These are phyloP conservation scores for Podila clonocystis DNA, from an alignment of 192 early-diverging fungal species.

Conservation along the genomic window DNA sequence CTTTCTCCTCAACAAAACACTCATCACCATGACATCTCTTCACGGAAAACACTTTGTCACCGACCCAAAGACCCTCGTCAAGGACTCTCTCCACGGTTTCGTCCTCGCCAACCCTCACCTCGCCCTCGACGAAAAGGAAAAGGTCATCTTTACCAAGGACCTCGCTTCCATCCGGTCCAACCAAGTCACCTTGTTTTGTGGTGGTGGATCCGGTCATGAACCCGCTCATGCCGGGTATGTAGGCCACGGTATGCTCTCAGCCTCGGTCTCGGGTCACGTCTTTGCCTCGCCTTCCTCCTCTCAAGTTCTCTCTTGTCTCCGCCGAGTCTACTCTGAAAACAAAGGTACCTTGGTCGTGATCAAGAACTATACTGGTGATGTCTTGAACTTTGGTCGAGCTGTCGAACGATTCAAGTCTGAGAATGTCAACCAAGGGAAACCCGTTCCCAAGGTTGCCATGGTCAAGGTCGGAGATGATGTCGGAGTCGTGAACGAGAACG, in stretches of 20 bases:
- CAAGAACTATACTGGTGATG: conserved; percentile 91
- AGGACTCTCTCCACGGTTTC: conserved; percentile 68
- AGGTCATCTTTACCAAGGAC: conserved; percentile 72
- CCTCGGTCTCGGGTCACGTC: conserved; percentile 84
- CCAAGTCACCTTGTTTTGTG: conserved; percentile 83
- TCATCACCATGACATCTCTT: conserved; percentile 1
- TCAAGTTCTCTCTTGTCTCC: conserved; percentile 80
- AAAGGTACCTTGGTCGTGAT: conserved; percentile 78
- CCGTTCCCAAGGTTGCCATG: conserved; percentile 64
- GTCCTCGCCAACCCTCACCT: conserved; percentile 68
- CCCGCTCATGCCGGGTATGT: conserved; percentile 85
- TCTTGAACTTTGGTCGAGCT: conserved; percentile 83
- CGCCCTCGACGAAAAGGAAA: conserved; percentile 64
- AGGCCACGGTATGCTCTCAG: conserved; percentile 76
- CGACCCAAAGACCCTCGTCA: conserved; percentile 68
- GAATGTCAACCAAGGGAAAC: conserved; percentile 54
- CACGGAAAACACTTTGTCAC: conserved; percentile 66
- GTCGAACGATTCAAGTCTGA: conserved; percentile 81
- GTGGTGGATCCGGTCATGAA: conserved; percentile 89
- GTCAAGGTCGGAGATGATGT: conserved; percentile 90
- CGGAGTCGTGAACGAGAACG: conserved; percentile 73
- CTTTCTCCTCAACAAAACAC: no score
- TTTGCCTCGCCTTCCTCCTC: conserved; percentile 88
- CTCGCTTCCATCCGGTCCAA: conserved; percentile 57
- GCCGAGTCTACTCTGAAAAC: conserved; percentile 66